Base-by-base conservation (phyloP, 179 eudicot species). In the Patellifolia procumbens region DNA sequence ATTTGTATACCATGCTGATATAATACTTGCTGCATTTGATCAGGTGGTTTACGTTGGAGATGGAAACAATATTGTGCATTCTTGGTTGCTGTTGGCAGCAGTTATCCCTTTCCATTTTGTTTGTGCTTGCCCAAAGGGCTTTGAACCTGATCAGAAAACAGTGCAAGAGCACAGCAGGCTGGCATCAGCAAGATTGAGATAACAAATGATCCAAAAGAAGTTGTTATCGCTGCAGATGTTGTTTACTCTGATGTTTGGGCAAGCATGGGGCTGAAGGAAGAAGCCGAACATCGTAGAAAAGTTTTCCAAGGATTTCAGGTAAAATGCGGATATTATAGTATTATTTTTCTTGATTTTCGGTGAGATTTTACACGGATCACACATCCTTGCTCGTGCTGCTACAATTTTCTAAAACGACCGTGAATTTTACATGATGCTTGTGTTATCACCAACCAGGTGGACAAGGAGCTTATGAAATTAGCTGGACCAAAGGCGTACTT, bases 201-300 rank as follows among this genome's bases (percentile, higher is more conserved):
- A 55, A 88, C 96, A n/a, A 85, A 88, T 76, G 95, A 95, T 82
- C 91, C 92, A 55, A 89, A 91, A 81, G 98, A 93, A 84, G 99
- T 97, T 84, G 99, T 95, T 37, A 91, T 76, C 78, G 99, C 97
- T 69, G 97, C 98, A 75, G 98, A 95, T 76, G 95, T 95, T 37
- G 97, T 95, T 64, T 95, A 93, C 83, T 88, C 99, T 69, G 99
- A 95, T 87, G 99, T 95, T 65, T 95, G 99, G 99, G 99, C 99
- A 42, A 95, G 99, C 86, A 95, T 95, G 99, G 99, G 97, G 11
- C 99, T 91, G 81, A 95, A 95, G 84, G 97, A 93, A 81, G 97
- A 95, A 83, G 98, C 99, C 75, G 95, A 91, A 72, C 61, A 87
- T 78, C 97, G 99, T 28, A 89, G 84, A 53, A 85, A 89, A 86